phyloP scores from a whole-genome alignment of 352 stramenopile species.

The Globisporangium heterothallicum region DNA sequence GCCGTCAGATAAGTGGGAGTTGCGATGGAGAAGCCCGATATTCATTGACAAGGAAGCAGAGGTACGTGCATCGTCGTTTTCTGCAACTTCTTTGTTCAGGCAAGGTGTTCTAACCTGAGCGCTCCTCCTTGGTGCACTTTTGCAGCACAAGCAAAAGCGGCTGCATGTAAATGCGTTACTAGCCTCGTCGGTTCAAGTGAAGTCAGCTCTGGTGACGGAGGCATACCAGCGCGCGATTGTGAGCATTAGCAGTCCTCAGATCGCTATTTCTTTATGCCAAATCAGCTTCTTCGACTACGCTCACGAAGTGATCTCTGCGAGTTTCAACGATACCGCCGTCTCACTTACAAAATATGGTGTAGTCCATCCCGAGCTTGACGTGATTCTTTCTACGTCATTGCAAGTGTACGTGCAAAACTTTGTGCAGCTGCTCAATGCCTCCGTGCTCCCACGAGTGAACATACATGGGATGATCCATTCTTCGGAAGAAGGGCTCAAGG shows the following conservation, averaged over 20 bases:
- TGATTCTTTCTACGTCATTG: constrained; percentile 35
- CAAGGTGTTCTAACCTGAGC: neutral
- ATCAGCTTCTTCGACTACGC: constrained; percentile 32
- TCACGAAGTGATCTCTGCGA: constrained; percentile 54
- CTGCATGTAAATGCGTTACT: constrained; percentile 65
- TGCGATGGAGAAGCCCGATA: constrained; percentile 66
- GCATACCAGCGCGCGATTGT: constrained; percentile 35
- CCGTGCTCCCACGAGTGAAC: constrained; percentile 47
- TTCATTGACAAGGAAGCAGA: constrained; percentile 47
- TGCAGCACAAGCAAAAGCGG: constrained; percentile 55
- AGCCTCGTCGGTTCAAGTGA: constrained; percentile 58
- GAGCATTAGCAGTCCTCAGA: constrained; percentile 29
- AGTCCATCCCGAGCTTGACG: constrained; percentile 16
- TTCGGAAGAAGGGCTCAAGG: constrained; percentile 21
- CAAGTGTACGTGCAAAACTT: constrained; percentile 72
- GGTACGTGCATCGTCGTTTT: constrained; percentile 20
- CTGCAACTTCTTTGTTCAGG: neutral
- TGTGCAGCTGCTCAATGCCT: constrained; percentile 60
- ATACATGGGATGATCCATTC: constrained; percentile 38
- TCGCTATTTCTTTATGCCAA: constrained; percentile 34
- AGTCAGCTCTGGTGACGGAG: constrained; percentile 32
- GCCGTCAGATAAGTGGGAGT: constrained; percentile 70
- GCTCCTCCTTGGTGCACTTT: constrained; percentile 9
- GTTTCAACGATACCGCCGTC: constrained; percentile 38
- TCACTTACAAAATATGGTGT: constrained; percentile 21